phyloP scores from a whole-genome alignment of 2,329 filamentous ascomycete species.

The Ascocoryne sarcoides region DNA sequence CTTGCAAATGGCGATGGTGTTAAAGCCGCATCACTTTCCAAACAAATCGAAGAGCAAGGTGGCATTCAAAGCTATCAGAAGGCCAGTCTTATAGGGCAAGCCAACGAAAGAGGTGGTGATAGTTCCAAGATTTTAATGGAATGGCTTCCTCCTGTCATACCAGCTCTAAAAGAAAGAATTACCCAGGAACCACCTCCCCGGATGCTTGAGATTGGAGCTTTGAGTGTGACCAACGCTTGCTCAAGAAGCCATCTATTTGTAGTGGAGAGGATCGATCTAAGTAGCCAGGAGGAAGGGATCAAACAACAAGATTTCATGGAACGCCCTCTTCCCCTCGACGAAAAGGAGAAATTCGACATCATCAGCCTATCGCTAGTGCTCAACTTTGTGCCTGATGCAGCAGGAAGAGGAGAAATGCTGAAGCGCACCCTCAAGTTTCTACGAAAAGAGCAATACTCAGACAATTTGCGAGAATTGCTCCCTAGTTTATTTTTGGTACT shows the following conservation, averaged over 20 bases:
- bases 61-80: constrained; percentile 56
- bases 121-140: constrained; percentile 55
- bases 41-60: constrained; percentile 48
- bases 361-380: constrained; percentile 87
- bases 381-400: constrained; percentile 81
- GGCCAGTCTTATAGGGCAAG: constrained; percentile 61
- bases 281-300: constrained; percentile 77
- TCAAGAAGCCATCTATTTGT: constrained; percentile 63
- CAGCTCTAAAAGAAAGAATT: constrained; percentile 17
- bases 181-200: constrained; percentile 35
- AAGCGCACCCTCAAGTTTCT: constrained; percentile 65
- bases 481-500: constrained; percentile 82
- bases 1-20: constrained; percentile 42
- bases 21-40: constrained; percentile 37
- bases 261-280: constrained; percentile 79
- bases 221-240: constrained; percentile 79
- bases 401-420: constrained; percentile 76
- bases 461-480: constrained; percentile 33
- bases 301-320: constrained; percentile 91
- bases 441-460: constrained; percentile 27
- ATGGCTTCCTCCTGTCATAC: constrained; percentile 42
- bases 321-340: constrained; percentile 58
- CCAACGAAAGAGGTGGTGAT: constrained; percentile 56
- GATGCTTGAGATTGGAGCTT: constrained; percentile 81
- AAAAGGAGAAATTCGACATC: constrained; percentile 68